Conservation (phyloP, 768 basidiomycete genomes). For the Trametes villosa region DNA sequence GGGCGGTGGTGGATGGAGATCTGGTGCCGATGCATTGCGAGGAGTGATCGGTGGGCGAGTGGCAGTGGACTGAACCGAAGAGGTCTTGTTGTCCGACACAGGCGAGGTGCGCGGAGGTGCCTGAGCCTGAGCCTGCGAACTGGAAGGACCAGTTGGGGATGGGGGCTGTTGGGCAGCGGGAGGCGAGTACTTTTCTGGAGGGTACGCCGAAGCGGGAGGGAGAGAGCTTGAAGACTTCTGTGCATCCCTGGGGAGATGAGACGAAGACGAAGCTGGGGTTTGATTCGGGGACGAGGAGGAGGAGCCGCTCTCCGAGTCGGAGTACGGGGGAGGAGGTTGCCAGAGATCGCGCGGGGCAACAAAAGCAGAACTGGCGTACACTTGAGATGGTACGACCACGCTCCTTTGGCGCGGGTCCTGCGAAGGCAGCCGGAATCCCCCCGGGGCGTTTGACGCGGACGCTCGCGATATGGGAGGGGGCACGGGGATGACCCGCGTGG, state of each 20-base stretch:
- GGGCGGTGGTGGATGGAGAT: conserved; percentile 18
- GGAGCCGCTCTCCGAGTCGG: conserved; percentile 20
- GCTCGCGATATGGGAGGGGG: conserved; percentile 17
- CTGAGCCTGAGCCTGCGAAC: not conserved
- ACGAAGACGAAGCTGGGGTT: conserved; percentile 22
- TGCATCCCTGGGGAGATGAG: conserved; percentile 6
- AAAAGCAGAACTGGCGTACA: conserved; percentile 14
- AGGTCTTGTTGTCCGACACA: not conserved
- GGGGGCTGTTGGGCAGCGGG: not conserved
- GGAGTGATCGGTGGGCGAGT: conserved; percentile 13
- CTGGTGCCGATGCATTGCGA: conserved; percentile 25
- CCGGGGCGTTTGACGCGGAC: conserved; percentile 7
- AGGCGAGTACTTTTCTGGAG: not conserved
- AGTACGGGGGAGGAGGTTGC: conserved; percentile 23
- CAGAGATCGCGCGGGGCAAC: conserved; percentile 16
- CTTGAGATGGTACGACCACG: not conserved
- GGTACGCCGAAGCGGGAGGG: not conserved
- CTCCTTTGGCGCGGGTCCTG: conserved; percentile 6
- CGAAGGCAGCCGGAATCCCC: conserved; percentile 11
- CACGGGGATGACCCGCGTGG: conserved; percentile 19
- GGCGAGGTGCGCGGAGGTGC: not conserved
- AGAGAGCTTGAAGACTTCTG: conserved; percentile 4
- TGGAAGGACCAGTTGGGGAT: not conserved
- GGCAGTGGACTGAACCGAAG: conserved; percentile 6
- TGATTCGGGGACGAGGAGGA: conserved; percentile 17